These are phyloP conservation scores for Lanmaoa pseudosensibilis DNA, from an alignment of 768 basidiomycete genomes.

Conservation along the genomic window DNA sequence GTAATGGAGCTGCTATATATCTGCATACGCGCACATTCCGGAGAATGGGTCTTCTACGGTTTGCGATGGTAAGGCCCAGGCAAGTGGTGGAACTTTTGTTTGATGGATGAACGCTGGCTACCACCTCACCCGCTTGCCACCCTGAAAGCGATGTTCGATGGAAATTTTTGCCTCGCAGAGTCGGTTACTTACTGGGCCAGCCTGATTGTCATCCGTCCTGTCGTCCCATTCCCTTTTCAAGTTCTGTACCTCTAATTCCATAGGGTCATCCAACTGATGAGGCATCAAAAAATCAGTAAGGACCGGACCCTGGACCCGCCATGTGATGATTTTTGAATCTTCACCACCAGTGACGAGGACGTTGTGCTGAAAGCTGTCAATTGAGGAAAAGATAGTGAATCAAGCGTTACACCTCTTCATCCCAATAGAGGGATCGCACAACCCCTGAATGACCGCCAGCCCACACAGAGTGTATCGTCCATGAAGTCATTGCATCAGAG, in stretches of 20 bases:
- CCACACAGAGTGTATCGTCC: conserved; percentile 55
- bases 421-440: conserved; percentile 56
- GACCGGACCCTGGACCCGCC: conserved; percentile 30
- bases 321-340: conserved; percentile 47
- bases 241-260: conserved; percentile 9
- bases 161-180: neutral
- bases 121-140: conserved; percentile 21
- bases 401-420: conserved; percentile 44
- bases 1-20: neutral
- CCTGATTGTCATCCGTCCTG: conserved; percentile 10
- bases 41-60: neutral
- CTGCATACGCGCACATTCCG: neutral
- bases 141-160: conserved; percentile 9
- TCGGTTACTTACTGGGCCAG: conserved; percentile 17
- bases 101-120: neutral
- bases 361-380: conserved; percentile 34
- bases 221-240: conserved; percentile 29
- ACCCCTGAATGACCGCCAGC: conserved; percentile 55
- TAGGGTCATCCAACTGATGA: conserved; percentile 8
- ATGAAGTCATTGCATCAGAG: conserved; percentile 39
- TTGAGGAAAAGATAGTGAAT: neutral
- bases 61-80: neutral
- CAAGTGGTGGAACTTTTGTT: neutral
- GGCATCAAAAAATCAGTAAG: neutral
- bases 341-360: conserved; percentile 51